Evolutionary conservation across 768 basidiomycete species (phyloP), one percentile per base, ranked within the genome.

Genomic region (Stropharia rugosoannulata): DNA sequence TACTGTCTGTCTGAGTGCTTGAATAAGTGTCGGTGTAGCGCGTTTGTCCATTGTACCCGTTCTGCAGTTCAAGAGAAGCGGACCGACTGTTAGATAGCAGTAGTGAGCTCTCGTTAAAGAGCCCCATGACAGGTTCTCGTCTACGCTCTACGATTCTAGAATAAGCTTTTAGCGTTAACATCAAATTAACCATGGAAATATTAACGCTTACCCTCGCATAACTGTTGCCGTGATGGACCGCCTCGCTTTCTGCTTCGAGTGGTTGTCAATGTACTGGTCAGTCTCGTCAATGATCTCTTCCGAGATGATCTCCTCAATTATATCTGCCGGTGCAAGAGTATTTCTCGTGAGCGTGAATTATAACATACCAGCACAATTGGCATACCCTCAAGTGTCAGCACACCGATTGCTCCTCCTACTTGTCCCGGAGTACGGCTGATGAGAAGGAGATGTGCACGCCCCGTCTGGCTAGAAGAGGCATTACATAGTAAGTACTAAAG

Each of bases 231-330:
- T 91, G 7, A 87, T 87, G 55, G 82, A 70, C 11, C 95, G 80
- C 59, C 80, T 85, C 0, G 93, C 93, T 11, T 77, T 74, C 52
- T 77, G 79, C 66, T 94, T 95, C 39, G 84, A 86, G 46, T 86
- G 85, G 65, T 96, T 97, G 59, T 93, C 91, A 60, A 89, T 86
- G 62, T 88, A 95, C 29, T 85, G 81, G 70, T 97, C 95, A 2
- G 94, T 96, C 69, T 97, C 95, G 64, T 96, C 95, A 19, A 96
- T 88, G 51, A 97, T 96, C 69, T 97, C 95, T 71, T 95, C 94
- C 0, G 89, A 87, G 15, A 98, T 90, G 59, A 98, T 97, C 79
- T 96, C 95, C 82, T 91, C 88, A 49, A 90, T 90, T 56, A 90
- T 82, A 64, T 91, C 90, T 47, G 1, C n/a, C n/a, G n/a, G n/a